Percentiles rank a stretch among this genome's conserved stretches.
Conservation (phyloP, 208 protist genomes). For the Acanthamoeba healyi region DNA sequence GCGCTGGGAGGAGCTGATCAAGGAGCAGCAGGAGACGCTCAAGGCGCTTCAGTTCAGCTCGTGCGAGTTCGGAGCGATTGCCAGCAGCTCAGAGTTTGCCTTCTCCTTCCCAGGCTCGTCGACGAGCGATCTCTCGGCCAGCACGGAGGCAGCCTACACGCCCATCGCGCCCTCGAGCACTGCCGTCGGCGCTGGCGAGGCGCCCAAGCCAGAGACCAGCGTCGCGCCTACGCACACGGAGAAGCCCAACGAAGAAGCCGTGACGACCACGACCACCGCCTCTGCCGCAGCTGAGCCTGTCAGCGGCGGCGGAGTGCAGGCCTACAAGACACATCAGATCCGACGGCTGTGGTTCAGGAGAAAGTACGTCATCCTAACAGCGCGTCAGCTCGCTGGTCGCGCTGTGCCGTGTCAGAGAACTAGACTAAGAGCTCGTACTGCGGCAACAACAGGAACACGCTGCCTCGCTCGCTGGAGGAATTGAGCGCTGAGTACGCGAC, state of each 20-base stretch:
- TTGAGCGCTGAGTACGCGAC: neutral
- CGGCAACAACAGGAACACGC: neutral
- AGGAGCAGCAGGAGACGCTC: conserved; percentile 9
- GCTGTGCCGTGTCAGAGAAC: too few species aligned
- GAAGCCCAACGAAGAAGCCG: neutral
- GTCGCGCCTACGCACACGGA: neutral
- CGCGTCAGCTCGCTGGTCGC: too few species aligned
- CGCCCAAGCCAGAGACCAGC: too few species aligned
- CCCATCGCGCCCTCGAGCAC: neutral
- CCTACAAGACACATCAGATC: conserved; percentile 34
- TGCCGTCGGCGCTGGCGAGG: too few species aligned
- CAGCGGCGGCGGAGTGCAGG: neutral
- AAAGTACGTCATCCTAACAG: conserved; percentile 5
- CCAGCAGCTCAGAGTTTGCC: neutral
- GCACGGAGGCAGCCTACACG: neutral
- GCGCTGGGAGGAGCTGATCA: conserved; percentile 17
- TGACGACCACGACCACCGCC: neutral
- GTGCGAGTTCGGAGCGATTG: neutral
- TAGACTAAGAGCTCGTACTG: too few species aligned
- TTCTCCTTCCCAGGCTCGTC: neutral
- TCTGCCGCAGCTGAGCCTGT: too few species aligned
- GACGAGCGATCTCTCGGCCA: neutral
- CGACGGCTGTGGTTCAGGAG: neutral
- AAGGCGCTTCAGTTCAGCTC: neutral
- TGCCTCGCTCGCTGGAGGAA: neutral